Base-by-base conservation (phyloP, 2,329 filamentous ascomycete genomes). In the Colletotrichum sp. region DNA sequence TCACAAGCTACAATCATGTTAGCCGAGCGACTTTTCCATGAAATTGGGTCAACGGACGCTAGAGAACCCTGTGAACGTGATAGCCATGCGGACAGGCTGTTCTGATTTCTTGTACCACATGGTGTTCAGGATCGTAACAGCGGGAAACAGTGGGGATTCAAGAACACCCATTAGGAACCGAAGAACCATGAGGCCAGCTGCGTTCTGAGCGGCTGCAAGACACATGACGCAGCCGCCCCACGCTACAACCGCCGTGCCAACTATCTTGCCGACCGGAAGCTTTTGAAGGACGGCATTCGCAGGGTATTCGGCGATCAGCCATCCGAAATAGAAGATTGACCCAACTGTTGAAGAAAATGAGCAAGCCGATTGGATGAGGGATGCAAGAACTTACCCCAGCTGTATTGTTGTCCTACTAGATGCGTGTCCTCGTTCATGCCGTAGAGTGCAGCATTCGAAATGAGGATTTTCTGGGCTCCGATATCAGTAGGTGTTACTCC, bases 391-490 rank as follows among this genome's bases (percentile, higher is more conserved):
- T 48, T 16, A 64, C 61, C 75, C 61, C 61, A 64, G 24, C 61
- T 71, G 24, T 64, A 76, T 18, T 73, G 55, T 34, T 69, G 65
- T 28, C 74, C 74, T 9, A 66, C 70, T 18, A 76, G 65, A 32
- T 63, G 21, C 5, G 61, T 56, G 75, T 91, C 89, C n/a, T 90
- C 85, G 13, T 83, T 81, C 69, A 92, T 90, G 1, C 89, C 89
- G 76, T 90, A 90, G 34, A 91, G 88, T 7, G 90, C 89, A 0
- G 90, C 89, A 77, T 90, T 90, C 36, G 84, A 87, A 13, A 89
- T 78, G 1, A 86, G 88, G 0, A 87, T 89, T 83, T 89, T 48
- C 43, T 52, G 12, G n/a, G 2, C n/a, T 21, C n/a, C n/a, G 43
- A 52, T 4, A 1, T 52, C n/a, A 52, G n/a, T 13, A 21, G n/a